Conservation (phyloP, 2,329 filamentous ascomycete genomes). For the Claviceps humidiphila region DNA sequence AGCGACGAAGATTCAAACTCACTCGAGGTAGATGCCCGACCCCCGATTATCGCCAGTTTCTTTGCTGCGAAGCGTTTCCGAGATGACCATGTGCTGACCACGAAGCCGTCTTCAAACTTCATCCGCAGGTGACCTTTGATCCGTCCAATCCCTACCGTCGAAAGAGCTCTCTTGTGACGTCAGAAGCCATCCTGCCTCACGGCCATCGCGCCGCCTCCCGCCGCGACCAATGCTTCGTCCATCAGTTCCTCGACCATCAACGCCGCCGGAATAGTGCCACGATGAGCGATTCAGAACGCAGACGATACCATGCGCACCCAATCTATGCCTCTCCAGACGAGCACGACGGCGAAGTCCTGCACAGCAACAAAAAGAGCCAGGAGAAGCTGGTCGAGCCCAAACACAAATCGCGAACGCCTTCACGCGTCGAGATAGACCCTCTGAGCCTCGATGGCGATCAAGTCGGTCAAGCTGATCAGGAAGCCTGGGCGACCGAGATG, state of each 20-base stretch:
- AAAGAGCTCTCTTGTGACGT: constrained; percentile 50
- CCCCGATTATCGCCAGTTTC: not conserved
- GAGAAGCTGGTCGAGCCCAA: constrained; percentile 14
- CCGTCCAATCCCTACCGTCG: constrained; percentile 46
- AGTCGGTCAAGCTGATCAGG: constrained; percentile 43
- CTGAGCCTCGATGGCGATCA: constrained; percentile 26
- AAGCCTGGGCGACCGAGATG: constrained; percentile 39
- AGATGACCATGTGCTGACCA: not conserved
- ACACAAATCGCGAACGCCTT: constrained; percentile 8
- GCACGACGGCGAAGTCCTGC: constrained; percentile 7
- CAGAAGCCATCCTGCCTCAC: constrained; percentile 28
- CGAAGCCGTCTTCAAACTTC: not conserved
- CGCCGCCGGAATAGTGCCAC: constrained; percentile 19
- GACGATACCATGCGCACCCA: constrained; percentile 17
- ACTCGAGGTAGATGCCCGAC: constrained; percentile 31
- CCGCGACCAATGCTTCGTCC: constrained; percentile 49
- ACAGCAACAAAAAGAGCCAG: constrained; percentile 8
- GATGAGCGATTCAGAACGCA: constrained; percentile 14
- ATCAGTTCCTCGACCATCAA: constrained; percentile 50
- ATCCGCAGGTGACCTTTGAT: constrained; percentile 47
- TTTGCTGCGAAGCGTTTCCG: not conserved
- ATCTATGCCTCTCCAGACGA: constrained; percentile 11
- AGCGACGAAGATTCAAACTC: constrained; percentile 30
- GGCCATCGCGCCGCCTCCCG: constrained; percentile 12
- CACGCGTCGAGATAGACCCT: constrained; percentile 23